Evolutionary conservation across 2,329 filamentous ascomycete genomes (phyloP).

Genomic region (Macrophomina pseudophaseolina): DNA sequence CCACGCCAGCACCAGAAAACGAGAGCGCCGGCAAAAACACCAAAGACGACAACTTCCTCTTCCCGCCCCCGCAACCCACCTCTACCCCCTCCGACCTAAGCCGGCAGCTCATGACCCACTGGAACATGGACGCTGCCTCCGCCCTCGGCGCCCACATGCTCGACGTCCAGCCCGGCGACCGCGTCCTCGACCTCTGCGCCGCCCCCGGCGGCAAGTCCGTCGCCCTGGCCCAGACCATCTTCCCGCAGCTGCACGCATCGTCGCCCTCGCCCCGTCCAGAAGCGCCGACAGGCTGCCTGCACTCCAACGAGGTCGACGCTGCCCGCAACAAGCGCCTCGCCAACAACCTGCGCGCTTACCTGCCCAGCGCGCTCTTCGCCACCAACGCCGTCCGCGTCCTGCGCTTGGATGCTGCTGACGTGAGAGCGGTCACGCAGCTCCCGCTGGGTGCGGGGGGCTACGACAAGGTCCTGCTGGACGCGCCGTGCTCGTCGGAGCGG

Average conservation of each 20-base stretch:
- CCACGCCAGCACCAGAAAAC: background rate
- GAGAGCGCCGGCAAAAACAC: background rate
- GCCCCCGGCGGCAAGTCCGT: conserved; percentile 47
- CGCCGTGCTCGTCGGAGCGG: conserved; percentile 49
- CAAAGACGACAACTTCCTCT: conserved; percentile 24
- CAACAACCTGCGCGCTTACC: conserved; percentile 33
- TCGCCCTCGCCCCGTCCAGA: background rate
- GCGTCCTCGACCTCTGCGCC: conserved; percentile 49
- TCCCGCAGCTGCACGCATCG: conserved; percentile 29
- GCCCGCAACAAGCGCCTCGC: conserved; percentile 41
- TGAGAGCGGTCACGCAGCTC: conserved; percentile 31
- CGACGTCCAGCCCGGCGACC: conserved; percentile 41
- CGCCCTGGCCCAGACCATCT: conserved; percentile 40
- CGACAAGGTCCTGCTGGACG: conserved; percentile 49
- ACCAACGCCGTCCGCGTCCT: conserved; percentile 31
- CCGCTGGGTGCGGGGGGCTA: conserved; percentile 41
- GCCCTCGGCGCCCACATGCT: conserved; percentile 39
- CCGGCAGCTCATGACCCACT: conserved; percentile 34
- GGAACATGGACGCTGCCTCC: conserved; percentile 37
- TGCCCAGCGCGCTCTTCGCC: conserved; percentile 32
- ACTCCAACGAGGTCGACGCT: conserved; percentile 45
- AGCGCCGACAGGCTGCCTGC: conserved; percentile 37
- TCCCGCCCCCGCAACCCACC: conserved; percentile 32
- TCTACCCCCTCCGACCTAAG: background rate
- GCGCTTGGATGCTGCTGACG: conserved; percentile 32